These are phyloP conservation scores for Xylaria sp. DNA, from an alignment of 2,329 filamentous ascomycete genomes.

Conservation along the genomic window DNA sequence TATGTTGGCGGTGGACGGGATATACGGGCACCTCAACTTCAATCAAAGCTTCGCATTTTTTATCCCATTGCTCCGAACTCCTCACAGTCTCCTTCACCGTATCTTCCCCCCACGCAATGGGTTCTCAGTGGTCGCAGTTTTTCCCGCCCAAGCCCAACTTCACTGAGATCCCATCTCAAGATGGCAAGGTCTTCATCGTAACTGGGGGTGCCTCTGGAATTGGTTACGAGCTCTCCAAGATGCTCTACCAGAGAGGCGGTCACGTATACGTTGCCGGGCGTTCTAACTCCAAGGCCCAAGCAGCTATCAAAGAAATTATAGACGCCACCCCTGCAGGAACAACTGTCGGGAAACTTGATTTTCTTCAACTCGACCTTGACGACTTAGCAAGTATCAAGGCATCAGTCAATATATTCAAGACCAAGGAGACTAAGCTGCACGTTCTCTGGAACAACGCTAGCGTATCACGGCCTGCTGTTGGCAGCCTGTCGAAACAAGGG, in stretches of 20 bases:
- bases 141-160: conserved; percentile 38
- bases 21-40: too few relatives aligned
- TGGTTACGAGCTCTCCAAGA: conserved; percentile 38
- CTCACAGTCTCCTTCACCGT: too few relatives aligned
- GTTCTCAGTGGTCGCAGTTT: conserved; percentile 39
- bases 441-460: conserved; percentile 45
- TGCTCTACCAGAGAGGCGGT: conserved; percentile 30
- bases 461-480: conserved; percentile 37
- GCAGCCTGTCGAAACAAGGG: conserved; percentile 48
- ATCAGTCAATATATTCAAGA: conserved; percentile 29
- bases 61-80: too few relatives aligned
- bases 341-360: conserved; percentile 24
- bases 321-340: background rate
- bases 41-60: too few relatives aligned
- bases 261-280: conserved; percentile 41
- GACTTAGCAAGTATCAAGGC: conserved; percentile 37
- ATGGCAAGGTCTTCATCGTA: conserved; percentile 41
- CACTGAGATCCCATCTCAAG: conserved; percentile 33
- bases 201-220: conserved; percentile 43
- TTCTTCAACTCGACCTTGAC: conserved; percentile 39
- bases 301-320: conserved; percentile 35
- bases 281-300: conserved; percentile 24
- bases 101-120: too few relatives aligned
- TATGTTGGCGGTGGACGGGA: too few relatives aligned
- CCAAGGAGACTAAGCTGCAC: conserved; percentile 34